A percentile compares a stretch with the other conserved stretches of the same genome.
These are phyloP conservation scores for Hypoxylon cercidicola DNA, from an alignment of 495 filamentous ascomycete genomes.

Conservation along the genomic window DNA sequence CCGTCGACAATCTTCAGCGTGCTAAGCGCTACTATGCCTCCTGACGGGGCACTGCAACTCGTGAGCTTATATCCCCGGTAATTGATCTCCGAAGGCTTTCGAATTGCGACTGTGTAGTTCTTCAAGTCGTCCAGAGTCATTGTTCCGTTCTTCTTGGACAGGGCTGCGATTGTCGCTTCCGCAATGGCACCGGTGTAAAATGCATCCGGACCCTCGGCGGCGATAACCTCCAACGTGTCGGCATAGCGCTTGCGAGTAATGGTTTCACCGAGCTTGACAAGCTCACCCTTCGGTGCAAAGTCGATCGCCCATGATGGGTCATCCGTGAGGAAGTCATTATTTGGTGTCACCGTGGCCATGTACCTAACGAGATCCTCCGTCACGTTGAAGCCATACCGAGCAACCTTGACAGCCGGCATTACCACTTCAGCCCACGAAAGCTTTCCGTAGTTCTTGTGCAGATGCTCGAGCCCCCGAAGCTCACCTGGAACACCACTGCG, in stretches of 20 bases:
- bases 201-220: conserved; percentile 69
- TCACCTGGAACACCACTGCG: conserved; percentile 79
- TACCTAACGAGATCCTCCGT: conserved; percentile 72
- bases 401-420: conserved; percentile 72
- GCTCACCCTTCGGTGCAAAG: conserved; percentile 76
- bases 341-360: conserved; percentile 56
- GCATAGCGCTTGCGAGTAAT: conserved; percentile 81
- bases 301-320: conserved; percentile 81
- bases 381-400: conserved; percentile 73
- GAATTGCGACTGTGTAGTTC: conserved; percentile 72
- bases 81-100: conserved; percentile 67
- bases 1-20: conserved; percentile 76
- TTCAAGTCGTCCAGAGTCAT: conserved; percentile 81
- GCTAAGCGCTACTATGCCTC: conserved; percentile 72
- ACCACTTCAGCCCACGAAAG: conserved; percentile 76
- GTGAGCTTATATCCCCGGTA: conserved; percentile 76
- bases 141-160: conserved; percentile 71
- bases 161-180: conserved; percentile 71
- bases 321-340: conserved; percentile 51
- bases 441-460: conserved; percentile 76
- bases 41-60: conserved; percentile 72
- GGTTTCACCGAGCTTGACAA: conserved; percentile 70
- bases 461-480: conserved; percentile 74
- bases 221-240: conserved; percentile 76
- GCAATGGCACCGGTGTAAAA: conserved; percentile 80